phyloP scores from a whole-genome alignment of 257 asterid genomes.

The Sherardia arvensis region DNA sequence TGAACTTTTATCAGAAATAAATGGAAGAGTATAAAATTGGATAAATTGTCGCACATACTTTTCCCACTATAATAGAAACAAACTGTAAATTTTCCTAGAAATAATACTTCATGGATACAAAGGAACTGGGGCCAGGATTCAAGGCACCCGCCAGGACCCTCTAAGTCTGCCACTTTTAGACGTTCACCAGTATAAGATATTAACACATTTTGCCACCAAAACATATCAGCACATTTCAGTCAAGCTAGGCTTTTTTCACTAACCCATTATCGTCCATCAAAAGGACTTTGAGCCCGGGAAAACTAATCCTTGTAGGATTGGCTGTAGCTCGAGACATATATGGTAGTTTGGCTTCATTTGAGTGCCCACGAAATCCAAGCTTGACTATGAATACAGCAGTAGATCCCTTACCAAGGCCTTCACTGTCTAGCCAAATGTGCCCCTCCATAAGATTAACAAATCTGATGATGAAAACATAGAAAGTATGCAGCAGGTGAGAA shows the following conservation, averaged over 20 bases:
- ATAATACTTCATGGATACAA: too few species aligned
- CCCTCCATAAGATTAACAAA: conserved; percentile 96
- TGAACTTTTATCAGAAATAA: too few species aligned
- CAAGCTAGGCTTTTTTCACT: conserved; percentile 10
- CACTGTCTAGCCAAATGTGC: conserved; percentile 90
- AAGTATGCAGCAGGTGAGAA: not conserved
- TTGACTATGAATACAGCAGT: conserved; percentile 67
- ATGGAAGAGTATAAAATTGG: too few species aligned
- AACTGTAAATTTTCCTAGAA: too few species aligned
- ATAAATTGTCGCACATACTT: too few species aligned
- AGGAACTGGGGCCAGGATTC: too few species aligned
- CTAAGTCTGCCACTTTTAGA: too few species aligned
- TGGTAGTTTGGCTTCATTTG: conserved; percentile 45
- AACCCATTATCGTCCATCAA: conserved; percentile 89
- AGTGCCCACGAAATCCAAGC: conserved; percentile 67
- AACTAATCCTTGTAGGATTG: conserved; percentile 39
- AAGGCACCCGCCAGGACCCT: too few species aligned
- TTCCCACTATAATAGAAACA: too few species aligned
- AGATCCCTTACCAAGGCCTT: conserved; percentile 85
- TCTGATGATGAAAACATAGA: conserved; percentile 28
- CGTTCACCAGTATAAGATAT: not conserved
- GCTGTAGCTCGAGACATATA: conserved; percentile 37
- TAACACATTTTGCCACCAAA: not conserved
- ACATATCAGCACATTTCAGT: not conserved
- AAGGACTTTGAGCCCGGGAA: conserved; percentile 73